phyloP scores from a whole-genome alignment of 495 filamentous ascomycete genomes.

The Pseudevernia furfuracea region DNA sequence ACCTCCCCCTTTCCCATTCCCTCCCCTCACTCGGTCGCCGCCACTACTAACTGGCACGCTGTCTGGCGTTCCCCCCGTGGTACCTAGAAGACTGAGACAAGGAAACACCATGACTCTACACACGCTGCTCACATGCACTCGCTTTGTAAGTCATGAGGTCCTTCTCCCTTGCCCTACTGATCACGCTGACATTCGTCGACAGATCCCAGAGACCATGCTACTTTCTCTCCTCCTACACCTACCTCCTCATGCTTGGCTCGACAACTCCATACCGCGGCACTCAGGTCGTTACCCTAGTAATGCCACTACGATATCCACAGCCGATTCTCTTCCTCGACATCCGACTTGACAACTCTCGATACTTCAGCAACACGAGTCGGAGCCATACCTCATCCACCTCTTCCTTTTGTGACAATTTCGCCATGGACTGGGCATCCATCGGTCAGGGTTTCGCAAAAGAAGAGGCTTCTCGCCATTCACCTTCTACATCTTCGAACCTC shows the following conservation, averaged over 20 bases:
- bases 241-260: background rate
- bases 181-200: background rate
- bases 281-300: background rate
- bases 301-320: background rate
- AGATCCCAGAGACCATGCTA: background rate
- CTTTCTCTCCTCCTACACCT: background rate
- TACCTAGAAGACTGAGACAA: conserved; percentile 16
- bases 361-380: background rate
- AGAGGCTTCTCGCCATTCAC: background rate
- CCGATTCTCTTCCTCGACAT: background rate
- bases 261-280: background rate
- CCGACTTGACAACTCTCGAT: background rate
- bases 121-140: background rate
- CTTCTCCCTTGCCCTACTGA: background rate
- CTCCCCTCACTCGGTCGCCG: background rate
- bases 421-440: background rate
- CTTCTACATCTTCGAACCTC: background rate
- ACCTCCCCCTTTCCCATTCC: conserved; percentile 1
- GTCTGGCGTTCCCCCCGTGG: conserved; percentile 6
- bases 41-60: conserved; percentile 6
- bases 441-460: background rate
- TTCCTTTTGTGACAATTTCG: background rate
- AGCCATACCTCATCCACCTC: background rate
- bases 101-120: background rate
- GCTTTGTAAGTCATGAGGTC: conserved; percentile 7